Conservation (phyloP, 768 basidiomycete genomes). For the Boletus eberwhitei region DNA sequence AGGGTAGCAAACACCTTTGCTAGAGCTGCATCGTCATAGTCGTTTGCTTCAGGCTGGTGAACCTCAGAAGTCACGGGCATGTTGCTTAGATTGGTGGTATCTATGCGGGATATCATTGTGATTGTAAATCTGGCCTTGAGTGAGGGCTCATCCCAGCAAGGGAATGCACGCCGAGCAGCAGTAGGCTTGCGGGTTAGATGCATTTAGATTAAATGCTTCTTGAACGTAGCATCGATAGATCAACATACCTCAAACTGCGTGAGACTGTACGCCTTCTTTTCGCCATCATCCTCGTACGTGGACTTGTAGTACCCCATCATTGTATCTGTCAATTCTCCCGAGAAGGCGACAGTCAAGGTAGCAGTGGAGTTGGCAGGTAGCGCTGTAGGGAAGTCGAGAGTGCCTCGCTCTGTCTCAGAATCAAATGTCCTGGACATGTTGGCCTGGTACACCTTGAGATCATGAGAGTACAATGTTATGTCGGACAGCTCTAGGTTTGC, state of each 20-base stretch:
- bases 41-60: constrained; percentile 35
- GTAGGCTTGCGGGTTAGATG: constrained; percentile 55
- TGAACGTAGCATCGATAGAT: not conserved
- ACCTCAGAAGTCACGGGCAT: constrained; percentile 73
- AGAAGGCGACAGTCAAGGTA: constrained; percentile 66
- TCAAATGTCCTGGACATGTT: constrained; percentile 53
- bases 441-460: constrained; percentile 45
- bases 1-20: constrained; percentile 42
- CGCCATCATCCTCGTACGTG: constrained; percentile 57
- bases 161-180: constrained; percentile 77
- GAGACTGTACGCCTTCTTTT: constrained; percentile 66
- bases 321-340: constrained; percentile 58
- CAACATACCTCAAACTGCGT: constrained; percentile 81
- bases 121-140: constrained; percentile 82
- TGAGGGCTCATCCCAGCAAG: constrained; percentile 91
- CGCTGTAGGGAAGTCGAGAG: constrained; percentile 52
- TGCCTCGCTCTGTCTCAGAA: constrained; percentile 58
- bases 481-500: constrained; percentile 55
- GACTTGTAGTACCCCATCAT: constrained; percentile 88
- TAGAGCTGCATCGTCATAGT: constrained; percentile 32
- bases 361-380: constrained; percentile 71
- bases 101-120: constrained; percentile 73
- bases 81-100: constrained; percentile 80
- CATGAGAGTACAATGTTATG: constrained; percentile 54
- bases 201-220: not conserved